Base-by-base conservation (phyloP, 2,329 filamentous ascomycete species). In the Parascedosporium putredinis region DNA sequence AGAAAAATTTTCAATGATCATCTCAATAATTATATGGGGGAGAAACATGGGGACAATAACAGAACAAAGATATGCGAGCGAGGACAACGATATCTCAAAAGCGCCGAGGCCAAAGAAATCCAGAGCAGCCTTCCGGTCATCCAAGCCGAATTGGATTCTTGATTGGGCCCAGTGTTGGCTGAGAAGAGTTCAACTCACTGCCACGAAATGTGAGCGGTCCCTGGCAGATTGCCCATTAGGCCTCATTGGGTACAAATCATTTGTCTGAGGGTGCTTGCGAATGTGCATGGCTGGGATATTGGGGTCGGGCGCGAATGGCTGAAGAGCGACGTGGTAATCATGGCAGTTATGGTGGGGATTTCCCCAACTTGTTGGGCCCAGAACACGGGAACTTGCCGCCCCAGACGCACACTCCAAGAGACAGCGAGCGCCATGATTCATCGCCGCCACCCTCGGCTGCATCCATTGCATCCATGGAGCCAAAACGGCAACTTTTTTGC, bases 211-310 rank as follows among this genome's bases (percentile, higher is more conserved):
- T 16, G 16, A 22, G 38, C 20, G 38, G 38, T 42, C 23, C 38
- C 38, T 42, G 38, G 38, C 18, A 20, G 38, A 10, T 31, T 3
- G 38, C 16, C 38, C 12, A 42, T 42, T 42, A 20, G 38, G 38
- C 16, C 38, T 42, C 38, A 42, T 42, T 42, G 38, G 38, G 38
- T 42, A 42, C 23, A 20, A 42, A 42, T n/a, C 10, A 24, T 42
- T 20, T 20, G n/a, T 20, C 20, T 20, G 38, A 42, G 20, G 38
- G 38, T n/a, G n/a, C n/a, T n/a, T n/a, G 38, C 16, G 16, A 42
- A 42, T 12, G 14, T n/a, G 38, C 38, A 42, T 42, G 38, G 38
- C 38, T 42, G 38, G 38, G 20, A 42, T n/a, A n/a, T n/a, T n/a
- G n/a, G n/a, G n/a, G n/a, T 42, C 23, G 38, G 38, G 38, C 38